phyloP scores from a whole-genome alignment of 495 filamentous ascomycete genomes.

The Annulohypoxylon moriforme region DNA sequence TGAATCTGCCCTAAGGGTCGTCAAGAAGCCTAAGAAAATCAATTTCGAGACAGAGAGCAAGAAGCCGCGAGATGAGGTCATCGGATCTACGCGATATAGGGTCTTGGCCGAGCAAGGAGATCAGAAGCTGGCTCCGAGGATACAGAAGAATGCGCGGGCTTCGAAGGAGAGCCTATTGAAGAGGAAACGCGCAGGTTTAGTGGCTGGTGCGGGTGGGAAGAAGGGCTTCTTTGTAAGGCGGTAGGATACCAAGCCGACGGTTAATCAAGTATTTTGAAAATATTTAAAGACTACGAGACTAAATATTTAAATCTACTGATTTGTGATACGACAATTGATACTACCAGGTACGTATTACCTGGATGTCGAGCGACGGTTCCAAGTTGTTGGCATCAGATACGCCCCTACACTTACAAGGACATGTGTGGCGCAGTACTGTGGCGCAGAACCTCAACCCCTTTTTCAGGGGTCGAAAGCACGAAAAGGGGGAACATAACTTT shows the following conservation, averaged over 20 bases:
- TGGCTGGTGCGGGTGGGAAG: constrained; percentile 32
- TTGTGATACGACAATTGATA: background rate
- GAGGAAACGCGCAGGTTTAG: constrained; percentile 43
- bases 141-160: constrained; percentile 45
- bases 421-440: constrained; percentile 11
- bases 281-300: background rate
- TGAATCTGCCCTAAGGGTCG: constrained; percentile 25
- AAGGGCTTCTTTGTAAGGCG: constrained; percentile 54
- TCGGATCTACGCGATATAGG: constrained; percentile 57
- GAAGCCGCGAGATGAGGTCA: constrained; percentile 49
- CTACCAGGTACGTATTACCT: background rate
- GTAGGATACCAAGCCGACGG: constrained; percentile 24
- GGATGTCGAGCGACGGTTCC: too few species aligned
- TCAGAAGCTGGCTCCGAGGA: constrained; percentile 53
- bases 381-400: background rate
- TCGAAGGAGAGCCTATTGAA: constrained; percentile 53
- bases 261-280: background rate
- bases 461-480: background rate
- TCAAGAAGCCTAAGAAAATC: constrained; percentile 50
- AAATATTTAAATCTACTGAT: background rate
- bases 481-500: background rate
- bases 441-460: constrained; percentile 28
- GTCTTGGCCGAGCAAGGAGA: constrained; percentile 50
- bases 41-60: constrained; percentile 46
- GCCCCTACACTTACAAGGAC: background rate